phyloP scores from a whole-genome alignment of 805 yeast species.

The Candida rishiriensis region DNA sequence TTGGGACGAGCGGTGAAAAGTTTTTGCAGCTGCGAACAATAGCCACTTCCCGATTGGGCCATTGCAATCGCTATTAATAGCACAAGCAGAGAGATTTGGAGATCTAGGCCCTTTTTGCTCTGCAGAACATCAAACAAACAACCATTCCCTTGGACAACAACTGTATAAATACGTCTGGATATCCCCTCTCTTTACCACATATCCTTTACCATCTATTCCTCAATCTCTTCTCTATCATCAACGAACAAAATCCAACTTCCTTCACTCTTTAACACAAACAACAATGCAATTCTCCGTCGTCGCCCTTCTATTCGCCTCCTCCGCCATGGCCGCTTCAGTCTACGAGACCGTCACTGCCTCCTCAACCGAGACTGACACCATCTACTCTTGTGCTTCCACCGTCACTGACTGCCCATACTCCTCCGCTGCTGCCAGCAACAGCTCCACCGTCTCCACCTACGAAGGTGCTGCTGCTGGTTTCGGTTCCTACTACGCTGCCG shows the following conservation, averaged over 20 bases:
- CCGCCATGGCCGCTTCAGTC: constrained; percentile 32
- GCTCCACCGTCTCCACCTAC: constrained; percentile 28
- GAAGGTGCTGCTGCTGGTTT: constrained; percentile 29
- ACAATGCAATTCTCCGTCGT: constrained; percentile 43
- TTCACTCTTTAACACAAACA: constrained; percentile 12
- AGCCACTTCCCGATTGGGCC: no score
- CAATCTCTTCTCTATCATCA: not conserved
- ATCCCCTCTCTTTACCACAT: not conserved
- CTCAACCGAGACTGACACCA: constrained; percentile 36
- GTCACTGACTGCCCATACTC: constrained; percentile 29
- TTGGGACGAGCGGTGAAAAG: no score
- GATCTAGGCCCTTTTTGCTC: no score
- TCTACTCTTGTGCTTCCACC: constrained; percentile 34
- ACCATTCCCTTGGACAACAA: no score
- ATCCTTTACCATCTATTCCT: constrained; percentile 1
- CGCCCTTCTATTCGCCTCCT: constrained; percentile 33
- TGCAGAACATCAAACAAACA: no score
- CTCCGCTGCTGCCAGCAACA: constrained; percentile 13
- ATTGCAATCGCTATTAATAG: no score
- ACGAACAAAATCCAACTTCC: constrained; percentile 21
- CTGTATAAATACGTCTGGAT: no score
- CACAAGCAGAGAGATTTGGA: no score
- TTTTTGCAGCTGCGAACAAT: no score
- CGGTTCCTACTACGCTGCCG: constrained; percentile 25
- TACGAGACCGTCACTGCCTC: constrained; percentile 29